Evolutionary conservation across 2,329 filamentous ascomycete genomes (phyloP).

Genomic region (Paraphoma chrysanthemicola): DNA sequence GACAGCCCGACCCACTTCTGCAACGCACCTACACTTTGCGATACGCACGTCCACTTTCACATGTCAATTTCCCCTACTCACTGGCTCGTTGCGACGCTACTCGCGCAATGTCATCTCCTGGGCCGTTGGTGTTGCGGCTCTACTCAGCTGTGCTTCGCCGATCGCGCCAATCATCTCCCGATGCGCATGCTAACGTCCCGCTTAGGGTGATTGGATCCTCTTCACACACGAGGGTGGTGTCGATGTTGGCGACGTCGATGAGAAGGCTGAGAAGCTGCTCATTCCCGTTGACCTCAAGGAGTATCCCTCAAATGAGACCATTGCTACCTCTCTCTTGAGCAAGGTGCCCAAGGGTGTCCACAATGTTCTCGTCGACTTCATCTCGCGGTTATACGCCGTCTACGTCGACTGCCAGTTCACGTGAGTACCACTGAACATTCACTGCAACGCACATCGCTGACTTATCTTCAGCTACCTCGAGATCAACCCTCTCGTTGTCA

Average conservation of each 20-base stretch:
- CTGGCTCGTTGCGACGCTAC: slow-evolving; percentile 19
- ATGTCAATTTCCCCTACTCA: slow-evolving; percentile 34
- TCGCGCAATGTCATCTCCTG: slow-evolving; percentile 20
- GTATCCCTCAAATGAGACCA: slow-evolving; percentile 95
- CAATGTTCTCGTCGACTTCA: slow-evolving; percentile 99
- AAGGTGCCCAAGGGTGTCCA: slow-evolving; percentile 95
- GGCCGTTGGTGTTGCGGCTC: slow-evolving; percentile 44
- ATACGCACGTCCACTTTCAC: slow-evolving; percentile 44
- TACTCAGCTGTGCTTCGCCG: slow-evolving; percentile 14
- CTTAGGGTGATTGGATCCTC: slow-evolving; percentile 97
- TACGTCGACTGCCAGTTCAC: slow-evolving; percentile 99
- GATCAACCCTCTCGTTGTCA: slow-evolving; percentile 98
- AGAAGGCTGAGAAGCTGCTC: slow-evolving; percentile 97
- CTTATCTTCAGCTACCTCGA: slow-evolving; percentile 75
- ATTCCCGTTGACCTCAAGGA: slow-evolving; percentile 93
- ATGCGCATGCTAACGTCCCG: slow-evolving; percentile 39
- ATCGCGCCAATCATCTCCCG: slow-evolving; percentile 34
- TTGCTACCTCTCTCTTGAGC: slow-evolving; percentile 82
- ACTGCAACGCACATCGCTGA: slow-evolving; percentile 18
- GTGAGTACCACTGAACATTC: slow-evolving; percentile 34
- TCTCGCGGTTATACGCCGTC: slow-evolving; percentile 95
- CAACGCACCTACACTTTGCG: slow-evolving; percentile 37
- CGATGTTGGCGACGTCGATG: slow-evolving; percentile 98
- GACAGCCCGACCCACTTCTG: slow-evolving; percentile 47
- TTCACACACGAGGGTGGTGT: slow-evolving; percentile 99